Base-by-base conservation (phyloP, 2,329 filamentous ascomycete genomes). In the Aspergillus pseudoglaucus region DNA sequence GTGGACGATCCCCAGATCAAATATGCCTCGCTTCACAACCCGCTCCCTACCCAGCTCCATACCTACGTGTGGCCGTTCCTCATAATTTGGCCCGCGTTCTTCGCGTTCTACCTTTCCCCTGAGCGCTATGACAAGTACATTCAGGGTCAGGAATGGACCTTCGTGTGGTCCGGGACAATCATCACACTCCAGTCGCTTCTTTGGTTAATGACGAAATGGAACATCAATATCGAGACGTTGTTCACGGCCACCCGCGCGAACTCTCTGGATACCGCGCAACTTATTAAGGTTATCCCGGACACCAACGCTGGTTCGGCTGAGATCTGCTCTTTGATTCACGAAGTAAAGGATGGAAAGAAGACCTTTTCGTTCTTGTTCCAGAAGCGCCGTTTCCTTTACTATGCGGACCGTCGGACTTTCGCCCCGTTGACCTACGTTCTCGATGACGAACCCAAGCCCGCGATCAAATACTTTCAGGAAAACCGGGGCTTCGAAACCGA, bases 121-220 rank as follows among this genome's bases (percentile, higher is more conserved):
- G 85, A 89, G 46, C 83, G 88, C 57, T 98, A 98, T 70, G 86
- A 95, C 57, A 85, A 84, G 65, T 84, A 97, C 74, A 94, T 98
- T 55, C 82, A 87, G 60, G 90, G 86, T n/a, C 84, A 87, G 59
- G 93, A 98, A 77, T 98, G 93, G 91, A 97, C 94, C 1, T 95
- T 95, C 66, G 88, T 98, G 53, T 98, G 88, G 84, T 81, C 86
- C 56, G 91, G 87, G 61, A 79, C 83, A 57, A 96, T 98, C 65
- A 78, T 94, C 67, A 95, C 90, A 9, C 63, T 86, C 48, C 94
- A 98, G 75, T 84, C 88, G 54, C 79, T 98, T 54, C 74, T 90
- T 59, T 98, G 93, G 91, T 79, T 98, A 53, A 91, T 87, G 74
- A 98, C 93, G 42, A 89, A 97, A 74, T 98, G 93, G 93, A 97